Evolutionary conservation across 495 filamentous ascomycete genomes (phyloP), one percentile per base, ranked within the genome.

Genomic region (Trichocladium antarcticum): DNA sequence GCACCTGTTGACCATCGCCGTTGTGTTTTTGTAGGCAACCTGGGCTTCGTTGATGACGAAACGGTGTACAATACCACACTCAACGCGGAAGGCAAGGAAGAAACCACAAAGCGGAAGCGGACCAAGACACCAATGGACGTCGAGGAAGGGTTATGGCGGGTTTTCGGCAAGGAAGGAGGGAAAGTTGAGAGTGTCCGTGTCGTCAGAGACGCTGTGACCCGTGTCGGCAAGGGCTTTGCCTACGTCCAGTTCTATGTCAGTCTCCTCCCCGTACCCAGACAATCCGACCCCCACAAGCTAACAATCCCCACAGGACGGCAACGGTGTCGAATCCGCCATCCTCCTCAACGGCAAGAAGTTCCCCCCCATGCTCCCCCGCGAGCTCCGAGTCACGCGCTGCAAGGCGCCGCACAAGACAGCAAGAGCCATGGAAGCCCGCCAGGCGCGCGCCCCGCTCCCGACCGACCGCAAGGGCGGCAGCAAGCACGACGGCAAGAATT

Each of bases 11-110:
- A 95, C 57, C 76, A 94, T 59, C 79, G 83, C 40, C 80, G 88
- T 44, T 99, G 93, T 67, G 84, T 99, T 4, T 99, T 97, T 58
- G 85, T 99, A 11, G 93, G 93, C 9, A 97, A 97, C 61, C 78
- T 99, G 9, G 87, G 89, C 36, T 97, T 97, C 56, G 85, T 96
- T 1, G 88, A 94, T 56, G 83, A 90, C 49, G 87, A 92, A 65
- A 81, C 68, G 34, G 68, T 75, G 37, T 60, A 83, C 12, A 70
- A 76, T 37, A 72, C 75, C 34, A 80, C 77, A 29, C 74, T 76
- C n/a, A 76, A 81, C 41, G 72, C 71, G 2, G 66, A 68, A 6
- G 64, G 64, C 43, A 61, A 63, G 21, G 60, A 65, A 21, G 61
- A 70, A 16, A 70, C 64, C 3, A 81, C 80, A 56, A 84, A 81